phyloP scores from a whole-genome alignment of 2,329 filamentous ascomycete genomes.

The Coleophoma eucalyptorum region DNA sequence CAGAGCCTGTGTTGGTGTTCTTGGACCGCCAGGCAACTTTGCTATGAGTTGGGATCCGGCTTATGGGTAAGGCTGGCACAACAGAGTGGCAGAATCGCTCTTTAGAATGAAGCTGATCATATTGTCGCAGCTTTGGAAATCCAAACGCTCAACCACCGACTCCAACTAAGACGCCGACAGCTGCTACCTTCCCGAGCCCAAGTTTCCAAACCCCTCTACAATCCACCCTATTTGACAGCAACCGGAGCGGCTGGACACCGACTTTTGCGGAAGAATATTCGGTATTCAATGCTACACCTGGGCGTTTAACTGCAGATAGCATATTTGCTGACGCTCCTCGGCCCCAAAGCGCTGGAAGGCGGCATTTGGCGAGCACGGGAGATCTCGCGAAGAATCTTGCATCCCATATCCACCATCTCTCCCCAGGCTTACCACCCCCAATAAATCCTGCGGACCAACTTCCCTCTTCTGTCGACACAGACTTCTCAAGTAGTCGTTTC shows the following conservation, averaged over 20 bases:
- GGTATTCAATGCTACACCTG: slow-evolving; percentile 61
- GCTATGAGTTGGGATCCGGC: slow-evolving; percentile 61
- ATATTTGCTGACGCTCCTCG: slow-evolving; percentile 23
- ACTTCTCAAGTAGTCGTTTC: slow-evolving; percentile 17
- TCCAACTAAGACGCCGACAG: slow-evolving; percentile 53
- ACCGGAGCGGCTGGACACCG: slow-evolving; percentile 53
- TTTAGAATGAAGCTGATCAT: slow-evolving; percentile 28
- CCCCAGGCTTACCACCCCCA: slow-evolving; percentile 49
- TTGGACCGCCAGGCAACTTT: slow-evolving; percentile 25
- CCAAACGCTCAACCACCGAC: slow-evolving; percentile 58
- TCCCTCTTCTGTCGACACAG: slow-evolving; percentile 50
- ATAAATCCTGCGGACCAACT: slow-evolving; percentile 56
- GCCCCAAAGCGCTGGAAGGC: slow-evolving; percentile 33
- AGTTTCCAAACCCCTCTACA: slow-evolving; percentile 54
- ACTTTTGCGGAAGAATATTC: slow-evolving; percentile 62
- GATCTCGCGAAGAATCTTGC: slow-evolving; percentile 46
- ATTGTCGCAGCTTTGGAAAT: slow-evolving; percentile 53
- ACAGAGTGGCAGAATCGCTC: slow-evolving; percentile 2
- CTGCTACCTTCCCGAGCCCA: slow-evolving; percentile 48
- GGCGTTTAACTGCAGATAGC: slow-evolving; percentile 40
- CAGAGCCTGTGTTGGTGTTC: background rate
- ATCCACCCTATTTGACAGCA: slow-evolving; percentile 41
- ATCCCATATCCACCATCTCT: slow-evolving; percentile 61
- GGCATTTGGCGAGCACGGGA: slow-evolving; percentile 43
- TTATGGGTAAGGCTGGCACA: slow-evolving; percentile 42